Percentiles rank a stretch among this genome's conserved stretches.
Conservation (phyloP, 306 rosid genomes). For the Glycine latifolia region DNA sequence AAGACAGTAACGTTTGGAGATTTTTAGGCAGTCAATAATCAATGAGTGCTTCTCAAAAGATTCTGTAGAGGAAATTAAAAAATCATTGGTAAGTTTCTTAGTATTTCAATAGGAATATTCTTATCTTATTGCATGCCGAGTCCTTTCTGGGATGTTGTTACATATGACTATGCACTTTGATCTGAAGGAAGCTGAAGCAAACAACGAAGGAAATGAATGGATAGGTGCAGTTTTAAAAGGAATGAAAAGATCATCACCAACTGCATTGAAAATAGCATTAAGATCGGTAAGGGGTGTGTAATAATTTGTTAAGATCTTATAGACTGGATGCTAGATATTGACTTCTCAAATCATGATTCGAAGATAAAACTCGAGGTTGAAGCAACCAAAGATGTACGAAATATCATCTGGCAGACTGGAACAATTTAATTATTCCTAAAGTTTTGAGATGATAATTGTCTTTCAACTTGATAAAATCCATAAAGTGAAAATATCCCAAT, state of each 20-base stretch:
- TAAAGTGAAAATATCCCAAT: no score
- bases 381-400: not conserved
- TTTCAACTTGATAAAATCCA: not conserved
- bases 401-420: slow-evolving; percentile 5
- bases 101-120: not conserved
- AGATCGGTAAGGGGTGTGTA: slow-evolving; percentile 71
- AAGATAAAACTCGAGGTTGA: slow-evolving; percentile 3
- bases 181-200: slow-evolving; percentile 76
- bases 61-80: slow-evolving; percentile 74
- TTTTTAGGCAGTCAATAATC: slow-evolving; percentile 74
- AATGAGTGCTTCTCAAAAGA: slow-evolving; percentile 86
- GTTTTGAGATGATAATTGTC: not conserved
- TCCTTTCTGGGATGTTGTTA: not conserved
- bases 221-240: slow-evolving; percentile 72
- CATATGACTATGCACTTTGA: slow-evolving; percentile 32
- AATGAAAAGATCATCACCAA: slow-evolving; percentile 86
- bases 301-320: slow-evolving; percentile 5
- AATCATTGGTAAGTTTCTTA: slow-evolving; percentile 68
- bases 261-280: slow-evolving; percentile 73
- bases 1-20: slow-evolving; percentile 37
- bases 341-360: slow-evolving; percentile 29
- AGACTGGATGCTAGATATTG: slow-evolving; percentile 18
- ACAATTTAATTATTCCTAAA: not conserved
- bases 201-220: slow-evolving; percentile 85
- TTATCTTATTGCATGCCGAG: slow-evolving; percentile 13